Evolutionary conservation across 2,329 filamentous ascomycete genomes (phyloP).

Genomic region (Botrytis aclada): DNA sequence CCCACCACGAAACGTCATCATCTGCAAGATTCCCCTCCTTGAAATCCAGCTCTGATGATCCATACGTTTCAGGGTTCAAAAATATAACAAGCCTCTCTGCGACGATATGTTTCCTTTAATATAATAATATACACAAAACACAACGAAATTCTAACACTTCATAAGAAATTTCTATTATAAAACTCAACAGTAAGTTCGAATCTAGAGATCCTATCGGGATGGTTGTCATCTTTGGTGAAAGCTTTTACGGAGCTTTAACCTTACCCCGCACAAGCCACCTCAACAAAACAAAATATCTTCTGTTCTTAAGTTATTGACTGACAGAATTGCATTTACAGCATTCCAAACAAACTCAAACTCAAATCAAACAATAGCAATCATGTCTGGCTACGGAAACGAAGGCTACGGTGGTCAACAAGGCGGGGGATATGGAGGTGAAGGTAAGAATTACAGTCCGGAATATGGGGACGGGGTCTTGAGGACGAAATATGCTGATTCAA

Average conservation of each 20-base stretch:
- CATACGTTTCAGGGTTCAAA: neutral
- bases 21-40: slow-evolving; percentile 12
- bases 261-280: slow-evolving; percentile 11
- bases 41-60: neutral
- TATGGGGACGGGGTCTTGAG: neutral
- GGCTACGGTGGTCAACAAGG: slow-evolving; percentile 16
- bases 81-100: neutral
- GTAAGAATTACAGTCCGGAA: neutral
- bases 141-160: neutral
- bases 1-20: slow-evolving; percentile 15
- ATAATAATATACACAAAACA: neutral
- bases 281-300: neutral
- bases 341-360: neutral
- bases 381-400: slow-evolving; percentile 23
- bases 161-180: no score
- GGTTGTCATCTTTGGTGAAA: neutral
- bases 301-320: neutral
- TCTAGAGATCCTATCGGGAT: neutral
- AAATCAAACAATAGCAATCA: slow-evolving; percentile 10
- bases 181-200: neutral
- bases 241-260: neutral
- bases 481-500: neutral
- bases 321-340: neutral
- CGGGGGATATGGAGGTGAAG: slow-evolving; percentile 16
- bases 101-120: neutral